Evolutionary conservation across 1,284 basidiomycete genomes (phyloP).

Genomic region (Pseudomicrostroma phylloplanum): DNA sequence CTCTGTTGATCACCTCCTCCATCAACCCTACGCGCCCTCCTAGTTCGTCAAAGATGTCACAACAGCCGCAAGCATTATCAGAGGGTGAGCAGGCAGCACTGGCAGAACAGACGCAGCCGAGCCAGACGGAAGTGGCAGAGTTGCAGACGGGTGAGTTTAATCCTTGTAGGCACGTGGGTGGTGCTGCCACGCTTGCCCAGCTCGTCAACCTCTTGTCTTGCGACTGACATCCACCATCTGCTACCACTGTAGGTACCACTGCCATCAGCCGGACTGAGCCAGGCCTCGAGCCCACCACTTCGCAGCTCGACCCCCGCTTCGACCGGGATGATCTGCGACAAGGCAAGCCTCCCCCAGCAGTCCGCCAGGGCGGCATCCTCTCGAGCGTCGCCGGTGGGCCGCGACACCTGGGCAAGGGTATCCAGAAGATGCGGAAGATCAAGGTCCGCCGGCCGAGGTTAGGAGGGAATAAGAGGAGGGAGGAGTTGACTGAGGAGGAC

Average conservation of each 20-base stretch:
- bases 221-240: background rate
- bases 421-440: background rate
- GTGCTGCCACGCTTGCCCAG: too few species aligned
- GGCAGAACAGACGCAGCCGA: background rate
- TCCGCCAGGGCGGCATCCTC: constrained; percentile 1
- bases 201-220: background rate
- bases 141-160: constrained; percentile 4
- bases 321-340: constrained; percentile 7
- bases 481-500: background rate
- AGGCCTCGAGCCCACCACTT: background rate
- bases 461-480: background rate
- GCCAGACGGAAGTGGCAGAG: background rate
- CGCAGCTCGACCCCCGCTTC: constrained; percentile 5
- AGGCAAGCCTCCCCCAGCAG: constrained; percentile 3
- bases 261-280: background rate
- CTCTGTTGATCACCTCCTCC: too few species aligned
- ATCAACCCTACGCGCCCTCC: too few species aligned
- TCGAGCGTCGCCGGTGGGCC: background rate
- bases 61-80: too few species aligned
- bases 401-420: background rate
- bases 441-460: background rate
- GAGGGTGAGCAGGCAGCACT: too few species aligned
- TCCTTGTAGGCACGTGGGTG: background rate
- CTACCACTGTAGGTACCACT: background rate
- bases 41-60: too few species aligned